phyloP scores from a whole-genome alignment of 352 stramenopile species.

The Globisporangium lucens region DNA sequence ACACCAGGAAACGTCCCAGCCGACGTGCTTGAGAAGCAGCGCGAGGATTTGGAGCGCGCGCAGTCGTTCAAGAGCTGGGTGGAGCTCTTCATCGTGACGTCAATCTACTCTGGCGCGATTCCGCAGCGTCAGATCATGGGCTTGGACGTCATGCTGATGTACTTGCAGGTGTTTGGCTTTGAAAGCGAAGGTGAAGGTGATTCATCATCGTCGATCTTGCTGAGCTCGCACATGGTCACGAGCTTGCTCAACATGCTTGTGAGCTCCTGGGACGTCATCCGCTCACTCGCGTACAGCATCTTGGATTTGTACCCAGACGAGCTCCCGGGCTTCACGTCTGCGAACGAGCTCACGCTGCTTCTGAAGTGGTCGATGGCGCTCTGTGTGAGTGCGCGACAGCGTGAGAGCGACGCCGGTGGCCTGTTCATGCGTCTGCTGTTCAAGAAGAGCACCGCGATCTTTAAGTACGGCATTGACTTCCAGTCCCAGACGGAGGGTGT shows the following conservation, averaged over 20 bases:
- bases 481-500: neutral
- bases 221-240: slow-evolving; percentile 63
- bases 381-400: slow-evolving; percentile 68
- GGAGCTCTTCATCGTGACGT: slow-evolving; percentile 59
- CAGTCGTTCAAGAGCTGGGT: slow-evolving; percentile 63
- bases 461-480: slow-evolving; percentile 36
- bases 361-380: slow-evolving; percentile 72
- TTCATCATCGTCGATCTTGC: slow-evolving; percentile 25
- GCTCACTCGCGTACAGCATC: slow-evolving; percentile 59
- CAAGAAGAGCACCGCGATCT: slow-evolving; percentile 49
- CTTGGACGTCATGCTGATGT: slow-evolving; percentile 66
- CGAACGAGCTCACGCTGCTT: slow-evolving; percentile 31
- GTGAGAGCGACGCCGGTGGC: slow-evolving; percentile 83
- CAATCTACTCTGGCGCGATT: slow-evolving; percentile 61
- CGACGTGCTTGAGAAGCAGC: slow-evolving; percentile 18
- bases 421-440: slow-evolving; percentile 84
- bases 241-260: slow-evolving; percentile 76
- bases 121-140: slow-evolving; percentile 70
- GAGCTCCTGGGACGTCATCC: slow-evolving; percentile 77
- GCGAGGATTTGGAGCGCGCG: slow-evolving; percentile 32
- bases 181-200: slow-evolving; percentile 14
- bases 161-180: slow-evolving; percentile 72
- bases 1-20: neutral
- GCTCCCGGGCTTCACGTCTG: slow-evolving; percentile 55
- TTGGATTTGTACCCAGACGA: slow-evolving; percentile 66